These are phyloP conservation scores for Cynara cardunculus DNA, from an alignment of 129 eudicot species.

Conservation along the genomic window DNA sequence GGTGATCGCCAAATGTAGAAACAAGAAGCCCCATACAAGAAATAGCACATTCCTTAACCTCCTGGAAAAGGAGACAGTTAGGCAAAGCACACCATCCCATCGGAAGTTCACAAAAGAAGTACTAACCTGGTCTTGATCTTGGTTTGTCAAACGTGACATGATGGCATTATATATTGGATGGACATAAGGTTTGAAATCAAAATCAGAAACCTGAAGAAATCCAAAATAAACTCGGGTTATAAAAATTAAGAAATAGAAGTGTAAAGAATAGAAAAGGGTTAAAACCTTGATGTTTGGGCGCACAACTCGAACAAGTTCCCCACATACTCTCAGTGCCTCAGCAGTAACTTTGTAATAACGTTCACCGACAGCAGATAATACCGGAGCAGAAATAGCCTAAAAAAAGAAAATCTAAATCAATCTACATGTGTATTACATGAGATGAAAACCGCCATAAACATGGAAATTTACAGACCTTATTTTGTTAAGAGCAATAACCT, in stretches of 20 bases:
- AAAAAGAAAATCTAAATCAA: neutral
- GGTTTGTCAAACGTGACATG: conserved; percentile 95
- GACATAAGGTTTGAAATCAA: conserved; percentile 92
- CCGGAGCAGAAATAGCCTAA: conserved; percentile 88
- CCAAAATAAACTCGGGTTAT: conserved; percentile 4
- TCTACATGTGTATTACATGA: neutral
- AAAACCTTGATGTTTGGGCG: conserved; percentile 79
- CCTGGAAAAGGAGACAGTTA: conserved; percentile 45
- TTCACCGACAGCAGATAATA: conserved; percentile 91
- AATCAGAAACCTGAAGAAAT: conserved; percentile 47
- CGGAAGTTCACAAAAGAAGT: neutral
- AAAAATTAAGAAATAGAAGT: neutral
- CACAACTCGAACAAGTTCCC: conserved; percentile 96
- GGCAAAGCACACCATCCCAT: conserved; percentile 1
- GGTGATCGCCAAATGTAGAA: conserved; percentile 96
- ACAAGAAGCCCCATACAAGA: conserved; percentile 98
- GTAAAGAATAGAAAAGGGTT: neutral
- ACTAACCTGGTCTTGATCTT: conserved; percentile 96
- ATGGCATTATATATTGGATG: conserved; percentile 88
- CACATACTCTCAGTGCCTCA: conserved; percentile 97
- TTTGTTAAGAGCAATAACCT: neutral
- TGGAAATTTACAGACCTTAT: neutral
- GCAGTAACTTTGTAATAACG: conserved; percentile 99
- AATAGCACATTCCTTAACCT: conserved; percentile 98
- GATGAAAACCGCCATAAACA: neutral